A percentile compares a stretch with the other conserved stretches of the same genome.
phyloP scores from a whole-genome alignment of 805 yeast genomes.

The Kuraishia hungarica region DNA sequence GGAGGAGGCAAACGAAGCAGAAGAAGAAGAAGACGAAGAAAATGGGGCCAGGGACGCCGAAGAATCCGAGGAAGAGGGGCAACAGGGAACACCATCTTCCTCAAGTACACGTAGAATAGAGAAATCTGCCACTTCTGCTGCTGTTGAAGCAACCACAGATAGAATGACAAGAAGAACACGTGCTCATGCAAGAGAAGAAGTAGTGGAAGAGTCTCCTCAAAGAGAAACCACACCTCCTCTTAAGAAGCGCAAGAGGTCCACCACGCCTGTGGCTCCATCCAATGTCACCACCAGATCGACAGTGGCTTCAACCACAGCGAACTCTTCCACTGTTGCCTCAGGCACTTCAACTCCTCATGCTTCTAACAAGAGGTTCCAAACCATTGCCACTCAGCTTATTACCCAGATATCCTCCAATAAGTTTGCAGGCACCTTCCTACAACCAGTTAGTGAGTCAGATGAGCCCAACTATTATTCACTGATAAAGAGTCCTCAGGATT shows the following conservation, averaged over 20 bases:
- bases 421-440: slow-evolving; percentile 64
- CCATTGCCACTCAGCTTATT: slow-evolving; percentile 52
- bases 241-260: slow-evolving; percentile 1
- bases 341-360: background rate
- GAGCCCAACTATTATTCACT: slow-evolving; percentile 64
- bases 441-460: slow-evolving; percentile 57
- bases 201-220: background rate
- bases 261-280: background rate
- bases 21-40: slow-evolving; percentile 1
- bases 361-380: slow-evolving; percentile 47
- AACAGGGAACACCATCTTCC: background rate
- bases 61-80: slow-evolving; percentile 4
- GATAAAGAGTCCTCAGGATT: slow-evolving; percentile 57
- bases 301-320: background rate
- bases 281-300: background rate
- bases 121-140: background rate
- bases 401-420: slow-evolving; percentile 61
- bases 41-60: slow-evolving; percentile 4
- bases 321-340: background rate
- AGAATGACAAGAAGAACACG: slow-evolving; percentile 6
- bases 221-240: background rate
- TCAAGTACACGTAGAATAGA: background rate
- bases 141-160: slow-evolving; percentile 1
- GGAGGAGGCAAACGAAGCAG: slow-evolving; percentile 4
- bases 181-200: background rate